Conservation (phyloP, 768 basidiomycete genomes). For the Chiua virens region DNA sequence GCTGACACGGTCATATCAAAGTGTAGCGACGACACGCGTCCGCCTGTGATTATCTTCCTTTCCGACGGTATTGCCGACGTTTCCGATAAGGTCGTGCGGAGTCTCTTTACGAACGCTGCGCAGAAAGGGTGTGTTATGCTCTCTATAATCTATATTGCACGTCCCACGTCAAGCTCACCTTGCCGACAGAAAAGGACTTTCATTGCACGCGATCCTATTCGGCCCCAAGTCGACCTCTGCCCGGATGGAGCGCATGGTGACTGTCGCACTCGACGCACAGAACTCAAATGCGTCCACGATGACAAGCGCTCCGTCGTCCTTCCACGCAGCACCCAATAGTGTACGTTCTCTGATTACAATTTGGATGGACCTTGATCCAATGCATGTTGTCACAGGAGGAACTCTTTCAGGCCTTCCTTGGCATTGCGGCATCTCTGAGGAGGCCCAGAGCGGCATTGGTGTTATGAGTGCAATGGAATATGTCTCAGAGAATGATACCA, state of each 20-base stretch:
- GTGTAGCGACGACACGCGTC: slow-evolving; percentile 45
- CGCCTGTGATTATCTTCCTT: slow-evolving; percentile 55
- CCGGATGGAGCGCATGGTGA: slow-evolving; percentile 45
- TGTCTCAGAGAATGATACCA: neutral
- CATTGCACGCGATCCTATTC: slow-evolving; percentile 60
- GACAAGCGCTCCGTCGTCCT: slow-evolving; percentile 42
- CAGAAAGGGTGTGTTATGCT: slow-evolving; percentile 39
- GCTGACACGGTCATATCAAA: slow-evolving; percentile 38
- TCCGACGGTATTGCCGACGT: slow-evolving; percentile 52
- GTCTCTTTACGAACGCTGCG: slow-evolving; percentile 37
- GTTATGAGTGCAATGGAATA: slow-evolving; percentile 16
- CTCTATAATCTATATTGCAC: too few species aligned
- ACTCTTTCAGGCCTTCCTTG: slow-evolving; percentile 53
- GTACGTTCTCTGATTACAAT: slow-evolving; percentile 29
- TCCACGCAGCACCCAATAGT: slow-evolving; percentile 49
- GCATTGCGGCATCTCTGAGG: slow-evolving; percentile 54
- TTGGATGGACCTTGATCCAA: neutral
- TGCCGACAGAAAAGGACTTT: slow-evolving; percentile 46
- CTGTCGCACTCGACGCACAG: slow-evolving; percentile 48
- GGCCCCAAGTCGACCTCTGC: slow-evolving; percentile 32
- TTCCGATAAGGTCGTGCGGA: slow-evolving; percentile 32
- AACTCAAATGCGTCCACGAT: slow-evolving; percentile 28
- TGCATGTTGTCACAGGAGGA: slow-evolving; percentile 38
- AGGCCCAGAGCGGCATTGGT: slow-evolving; percentile 51
- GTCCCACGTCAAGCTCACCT: neutral